These are phyloP conservation scores for Nannizzia gypsea DNA, from an alignment of 2,329 filamentous ascomycete species.

Conservation along the genomic window DNA sequence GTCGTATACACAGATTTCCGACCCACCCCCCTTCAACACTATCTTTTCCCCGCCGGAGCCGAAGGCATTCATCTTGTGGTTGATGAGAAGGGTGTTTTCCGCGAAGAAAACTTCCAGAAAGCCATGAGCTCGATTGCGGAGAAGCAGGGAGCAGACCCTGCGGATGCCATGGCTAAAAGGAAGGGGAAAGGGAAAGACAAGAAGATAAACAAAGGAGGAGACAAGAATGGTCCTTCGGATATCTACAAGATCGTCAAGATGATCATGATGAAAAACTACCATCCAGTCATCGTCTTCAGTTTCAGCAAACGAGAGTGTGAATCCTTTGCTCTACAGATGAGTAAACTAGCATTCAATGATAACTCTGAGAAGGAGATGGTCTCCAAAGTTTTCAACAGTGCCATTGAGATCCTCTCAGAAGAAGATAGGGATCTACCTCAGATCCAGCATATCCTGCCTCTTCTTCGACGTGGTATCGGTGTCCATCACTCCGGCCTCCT, in stretches of 20 bases:
- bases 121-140: slow-evolving; percentile 85
- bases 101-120: slow-evolving; percentile 94
- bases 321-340: slow-evolving; percentile 76
- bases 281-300: slow-evolving; percentile 97
- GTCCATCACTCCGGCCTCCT: slow-evolving; percentile 94
- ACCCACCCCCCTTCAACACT: slow-evolving; percentile 91
- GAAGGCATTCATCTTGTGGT: slow-evolving; percentile 90
- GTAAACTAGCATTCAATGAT: slow-evolving; percentile 82
- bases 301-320: slow-evolving; percentile 98
- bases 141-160: slow-evolving; percentile 72
- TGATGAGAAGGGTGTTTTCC: slow-evolving; percentile 91
- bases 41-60: slow-evolving; percentile 88
- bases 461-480: slow-evolving; percentile 83
- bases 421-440: slow-evolving; percentile 82
- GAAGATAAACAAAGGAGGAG: slow-evolving; percentile 79
- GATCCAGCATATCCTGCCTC: slow-evolving; percentile 77
- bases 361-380: slow-evolving; percentile 94
- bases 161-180: slow-evolving; percentile 64
- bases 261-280: slow-evolving; percentile 96
- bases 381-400: slow-evolving; percentile 82
- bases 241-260: slow-evolving; percentile 98
- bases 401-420: slow-evolving; percentile 82
- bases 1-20: slow-evolving; percentile 98
- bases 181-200: slow-evolving; percentile 89
- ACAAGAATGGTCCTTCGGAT: slow-evolving; percentile 57